These are phyloP conservation scores for Schizonepeta tenuifolia DNA, from an alignment of 257 asterid species.

Conservation along the genomic window DNA sequence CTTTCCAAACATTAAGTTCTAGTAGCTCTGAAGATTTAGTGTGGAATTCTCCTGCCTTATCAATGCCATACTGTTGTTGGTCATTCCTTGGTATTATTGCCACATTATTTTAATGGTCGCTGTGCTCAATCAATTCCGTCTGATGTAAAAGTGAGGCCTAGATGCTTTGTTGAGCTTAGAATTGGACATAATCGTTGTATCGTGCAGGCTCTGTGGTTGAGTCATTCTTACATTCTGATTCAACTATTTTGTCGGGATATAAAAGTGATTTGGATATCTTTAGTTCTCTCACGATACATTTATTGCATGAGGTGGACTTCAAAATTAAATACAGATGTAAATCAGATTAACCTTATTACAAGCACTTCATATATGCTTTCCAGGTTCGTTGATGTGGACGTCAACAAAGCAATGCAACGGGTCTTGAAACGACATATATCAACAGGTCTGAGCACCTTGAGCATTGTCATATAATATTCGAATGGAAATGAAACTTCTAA, in stretches of 20 bases:
- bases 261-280: background rate
- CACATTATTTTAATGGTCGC: background rate
- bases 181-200: background rate
- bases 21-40: background rate
- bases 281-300: background rate
- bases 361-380: constrained; percentile 14
- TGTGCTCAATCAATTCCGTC: background rate
- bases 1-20: background rate
- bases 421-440: constrained; percentile 81
- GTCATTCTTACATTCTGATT: background rate
- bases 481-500: background rate
- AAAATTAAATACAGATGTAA: background rate
- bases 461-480: constrained; percentile 5
- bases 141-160: background rate
- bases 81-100: no score
- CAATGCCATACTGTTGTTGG: background rate
- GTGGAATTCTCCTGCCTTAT: background rate
- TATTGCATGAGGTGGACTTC: background rate
- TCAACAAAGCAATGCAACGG: constrained; percentile 84
- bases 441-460: constrained; percentile 58
- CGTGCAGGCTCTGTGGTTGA: background rate
- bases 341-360: background rate
- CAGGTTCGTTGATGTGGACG: constrained; percentile 88
- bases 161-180: constrained; percentile 7
- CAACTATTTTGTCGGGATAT: background rate